Percentiles rank a stretch among this genome's conserved stretches.
phyloP scores from a whole-genome alignment of 805 yeast species.

The Tetrapisispora nanseiensis region DNA sequence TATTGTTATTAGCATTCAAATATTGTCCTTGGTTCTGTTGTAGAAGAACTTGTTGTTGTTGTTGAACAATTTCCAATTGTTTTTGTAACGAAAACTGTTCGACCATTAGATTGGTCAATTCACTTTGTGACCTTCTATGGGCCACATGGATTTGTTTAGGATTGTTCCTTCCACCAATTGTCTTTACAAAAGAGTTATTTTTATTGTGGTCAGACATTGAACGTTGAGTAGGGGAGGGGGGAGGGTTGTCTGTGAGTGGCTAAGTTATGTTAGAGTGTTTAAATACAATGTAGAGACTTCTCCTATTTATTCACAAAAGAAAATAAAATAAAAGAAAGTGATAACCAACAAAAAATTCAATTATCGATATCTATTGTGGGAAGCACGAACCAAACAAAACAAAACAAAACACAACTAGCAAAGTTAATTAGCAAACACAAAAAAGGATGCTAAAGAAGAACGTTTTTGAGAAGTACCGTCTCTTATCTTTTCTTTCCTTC shows the following conservation, averaged over 20 bases:
- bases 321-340: too few relatives aligned
- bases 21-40: slow-evolving; percentile 47
- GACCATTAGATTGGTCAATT: slow-evolving; percentile 82
- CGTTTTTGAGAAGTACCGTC: too few relatives aligned
- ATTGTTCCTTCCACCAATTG: slow-evolving; percentile 26
- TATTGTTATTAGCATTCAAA: slow-evolving; percentile 32
- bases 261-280: too few relatives aligned
- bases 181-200: neutral
- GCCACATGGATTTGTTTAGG: slow-evolving; percentile 79
- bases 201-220: neutral
- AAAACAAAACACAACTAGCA: too few relatives aligned
- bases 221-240: neutral
- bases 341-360: too few relatives aligned
- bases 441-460: too few relatives aligned
- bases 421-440: too few relatives aligned
- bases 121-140: slow-evolving; percentile 95
- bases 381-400: too few relatives aligned
- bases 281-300: too few relatives aligned
- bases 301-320: too few relatives aligned
- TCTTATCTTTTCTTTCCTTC: too few relatives aligned
- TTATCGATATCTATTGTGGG: too few relatives aligned
- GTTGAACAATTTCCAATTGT: slow-evolving; percentile 84
- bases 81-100: slow-evolving; percentile 84
- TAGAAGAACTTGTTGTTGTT: slow-evolving; percentile 65
- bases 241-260: neutral